Conservation (phyloP, 78 protist genomes). For the Dictyostelium firmibasis region DNA sequence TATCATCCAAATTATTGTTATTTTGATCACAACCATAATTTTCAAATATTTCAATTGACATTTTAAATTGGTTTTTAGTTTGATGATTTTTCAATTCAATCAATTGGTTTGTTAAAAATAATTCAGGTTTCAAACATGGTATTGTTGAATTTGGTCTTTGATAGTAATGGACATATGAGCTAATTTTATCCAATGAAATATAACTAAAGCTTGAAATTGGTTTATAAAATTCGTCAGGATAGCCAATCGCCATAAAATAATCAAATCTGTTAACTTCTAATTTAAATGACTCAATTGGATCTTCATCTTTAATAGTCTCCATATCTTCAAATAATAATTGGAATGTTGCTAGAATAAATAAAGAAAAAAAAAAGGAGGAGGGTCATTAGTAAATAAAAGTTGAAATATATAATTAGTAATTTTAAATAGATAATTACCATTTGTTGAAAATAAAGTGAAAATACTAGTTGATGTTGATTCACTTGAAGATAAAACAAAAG, state of each 20-base stretch:
- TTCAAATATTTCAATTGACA: constrained; percentile 18
- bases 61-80: constrained; percentile 12
- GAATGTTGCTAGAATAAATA: not conserved
- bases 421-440: not conserved
- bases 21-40: not conserved
- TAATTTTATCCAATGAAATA: constrained; percentile 15
- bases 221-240: constrained; percentile 11
- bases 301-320: not conserved
- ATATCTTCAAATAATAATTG: constrained; percentile 9
- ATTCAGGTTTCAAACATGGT: constrained; percentile 1
- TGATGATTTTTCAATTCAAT: constrained; percentile 9
- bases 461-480: constrained; percentile 18
- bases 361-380: not conserved
- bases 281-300: constrained; percentile 6
- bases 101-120: constrained; percentile 13
- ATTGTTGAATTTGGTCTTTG: not conserved
- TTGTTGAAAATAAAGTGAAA: constrained; percentile 3
- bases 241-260: not conserved
- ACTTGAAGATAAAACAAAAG: not conserved
- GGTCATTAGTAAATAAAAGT: not conserved
- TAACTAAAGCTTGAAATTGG: constrained; percentile 20
- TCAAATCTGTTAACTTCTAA: constrained; percentile 7
- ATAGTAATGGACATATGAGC: not conserved
- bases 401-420: not conserved
- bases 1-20: too few relatives aligned